These are phyloP conservation scores for Pichia heedii DNA, from an alignment of 805 yeast genomes.

Conservation along the genomic window DNA sequence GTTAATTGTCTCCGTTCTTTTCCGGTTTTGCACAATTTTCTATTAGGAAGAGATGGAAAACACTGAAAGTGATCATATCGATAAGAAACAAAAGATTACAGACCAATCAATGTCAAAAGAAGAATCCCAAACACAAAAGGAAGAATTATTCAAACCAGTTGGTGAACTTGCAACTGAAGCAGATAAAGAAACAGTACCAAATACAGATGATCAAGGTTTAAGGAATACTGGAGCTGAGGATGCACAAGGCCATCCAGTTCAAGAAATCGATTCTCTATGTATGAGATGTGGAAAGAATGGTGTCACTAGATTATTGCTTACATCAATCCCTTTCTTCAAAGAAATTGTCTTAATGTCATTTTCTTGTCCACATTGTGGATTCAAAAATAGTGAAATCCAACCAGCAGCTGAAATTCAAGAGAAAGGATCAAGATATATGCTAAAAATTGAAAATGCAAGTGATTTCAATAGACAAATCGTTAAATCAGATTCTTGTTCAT, in stretches of 20 bases:
- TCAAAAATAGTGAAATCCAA: constrained; percentile 87
- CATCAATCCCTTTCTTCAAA: constrained; percentile 84
- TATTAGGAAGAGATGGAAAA: neutral
- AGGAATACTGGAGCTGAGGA: constrained; percentile 70
- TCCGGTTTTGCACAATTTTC: neutral
- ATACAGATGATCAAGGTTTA: constrained; percentile 24
- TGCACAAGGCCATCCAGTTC: constrained; percentile 87
- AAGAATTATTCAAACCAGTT: constrained; percentile 46
- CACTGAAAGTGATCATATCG: neutral
- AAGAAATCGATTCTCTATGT: constrained; percentile 89
- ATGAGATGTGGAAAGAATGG: constrained; percentile 93
- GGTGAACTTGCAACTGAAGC: constrained; percentile 50
- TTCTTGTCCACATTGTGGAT: constrained; percentile 90
- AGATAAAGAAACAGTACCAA: constrained; percentile 16
- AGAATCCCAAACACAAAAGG: constrained; percentile 19
- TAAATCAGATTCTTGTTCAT: constrained; percentile 78
- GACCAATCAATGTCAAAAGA: constrained; percentile 10
- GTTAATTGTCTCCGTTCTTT: neutral
- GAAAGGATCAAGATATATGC: constrained; percentile 67
- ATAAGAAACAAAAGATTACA: constrained; percentile 23
- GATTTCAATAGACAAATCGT: constrained; percentile 89
- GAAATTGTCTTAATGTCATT: constrained; percentile 93
- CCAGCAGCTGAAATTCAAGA: constrained; percentile 91
- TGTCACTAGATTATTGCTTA: constrained; percentile 69
- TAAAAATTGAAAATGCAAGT: constrained; percentile 55